Conservation (phyloP, 441 rosid species). For the Populus hybrid region DNA sequence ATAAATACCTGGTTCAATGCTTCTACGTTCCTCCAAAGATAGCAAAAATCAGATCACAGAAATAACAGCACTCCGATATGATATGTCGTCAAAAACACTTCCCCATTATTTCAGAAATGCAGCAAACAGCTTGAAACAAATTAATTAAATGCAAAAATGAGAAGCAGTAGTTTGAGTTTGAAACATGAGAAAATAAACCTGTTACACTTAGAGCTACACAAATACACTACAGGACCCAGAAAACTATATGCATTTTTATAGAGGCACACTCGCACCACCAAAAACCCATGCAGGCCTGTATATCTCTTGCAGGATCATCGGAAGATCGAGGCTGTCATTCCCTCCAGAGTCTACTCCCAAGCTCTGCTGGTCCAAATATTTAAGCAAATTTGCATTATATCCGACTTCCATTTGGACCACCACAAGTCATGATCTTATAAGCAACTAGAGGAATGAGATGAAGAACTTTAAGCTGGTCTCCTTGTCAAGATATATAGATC, state of each 20-base stretch:
- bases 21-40: neutral
- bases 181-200: conserved; percentile 12
- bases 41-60: neutral
- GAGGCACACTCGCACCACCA: conserved; percentile 13
- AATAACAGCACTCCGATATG: neutral
- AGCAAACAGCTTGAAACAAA: conserved; percentile 21
- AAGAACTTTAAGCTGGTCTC: conserved; percentile 8
- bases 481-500: conserved; percentile 3
- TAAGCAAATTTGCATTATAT: neutral
- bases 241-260: conserved; percentile 3
- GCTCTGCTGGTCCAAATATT: neutral
- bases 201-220: neutral
- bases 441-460: conserved; percentile 7
- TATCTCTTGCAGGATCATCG: conserved; percentile 6
- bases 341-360: neutral
- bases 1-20: neutral
- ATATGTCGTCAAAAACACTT: neutral
- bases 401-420: neutral
- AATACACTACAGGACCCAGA: conserved; percentile 20
- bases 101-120: neutral
- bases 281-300: conserved; percentile 11
- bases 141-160: conserved; percentile 24
- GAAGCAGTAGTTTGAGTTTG: neutral
- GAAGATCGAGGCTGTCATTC: neutral
- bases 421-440: neutral